Evolutionary conservation across 2,329 filamentous ascomycete genomes (phyloP), one percentile per base, ranked within the genome.

Genomic region (Stagonosporopsis vannaccii): DNA sequence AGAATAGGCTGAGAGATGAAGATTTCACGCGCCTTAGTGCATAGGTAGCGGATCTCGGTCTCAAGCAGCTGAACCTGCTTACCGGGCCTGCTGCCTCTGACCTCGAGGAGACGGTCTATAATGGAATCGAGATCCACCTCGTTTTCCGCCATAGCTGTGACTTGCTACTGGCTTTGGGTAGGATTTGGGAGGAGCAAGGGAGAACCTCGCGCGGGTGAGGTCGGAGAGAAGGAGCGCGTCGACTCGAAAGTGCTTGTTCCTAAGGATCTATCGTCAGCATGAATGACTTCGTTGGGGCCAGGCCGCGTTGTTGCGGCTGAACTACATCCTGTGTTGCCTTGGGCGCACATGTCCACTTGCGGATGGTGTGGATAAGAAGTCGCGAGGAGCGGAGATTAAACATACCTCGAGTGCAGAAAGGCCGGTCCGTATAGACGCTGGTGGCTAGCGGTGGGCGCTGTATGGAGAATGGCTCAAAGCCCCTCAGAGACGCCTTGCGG

Each of bases 1-100:
- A 99, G 84, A 74, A 98, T 98, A 66, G 95, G 95, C 83, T 99
- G 95, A 61, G 93, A 97, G 80, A 99, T 98, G 84, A 99, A 98
- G 73, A 99, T 98, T 84, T 99, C 95, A 67, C 95, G 90, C 62
- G 94, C 93, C 84, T 98, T 98, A 77, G 94, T 97, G 87, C 95
- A 99, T 66, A 99, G 87, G 80, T 88, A 97, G 76, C 94, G 90
- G 70, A 99, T 99, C 82, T 98, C 95, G 60, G 91, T 88, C 80
- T 99, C 95, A 66, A 97, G 84, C 68, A 99, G 87, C 82, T 98
- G 94, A 52, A 99, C 95, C 82, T 98, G 95, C 84, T 99, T 99
- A 73, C 95, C 95, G 56, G 95, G 95, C 75, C 95, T 89, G 85
- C 93, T 97, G 77, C 94, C 95, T 81, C 95, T 90, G 77, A 98